Evolutionary conservation across 202 grass and related monocot species (phyloP).

Genomic region (Digitaria exilis): DNA sequence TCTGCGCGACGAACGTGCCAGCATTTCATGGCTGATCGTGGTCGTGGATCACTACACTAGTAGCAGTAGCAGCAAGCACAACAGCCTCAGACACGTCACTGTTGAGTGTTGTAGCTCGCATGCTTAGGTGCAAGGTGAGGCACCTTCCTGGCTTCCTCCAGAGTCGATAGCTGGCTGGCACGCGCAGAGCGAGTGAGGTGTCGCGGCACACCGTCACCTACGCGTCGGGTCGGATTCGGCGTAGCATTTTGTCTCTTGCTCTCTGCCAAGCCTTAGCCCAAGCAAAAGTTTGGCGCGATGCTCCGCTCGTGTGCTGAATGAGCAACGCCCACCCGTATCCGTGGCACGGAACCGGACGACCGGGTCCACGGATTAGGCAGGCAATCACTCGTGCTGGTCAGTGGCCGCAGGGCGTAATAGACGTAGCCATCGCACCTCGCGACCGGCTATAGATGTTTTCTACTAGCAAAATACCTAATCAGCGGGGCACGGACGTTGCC

Average conservation of each 20-base stretch:
- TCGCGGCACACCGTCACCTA: not conserved
- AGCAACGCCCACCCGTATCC: not conserved
- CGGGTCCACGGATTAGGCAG: conserved; percentile 38
- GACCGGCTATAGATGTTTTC: not conserved
- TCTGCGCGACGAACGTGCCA: not conserved
- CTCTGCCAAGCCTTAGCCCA: not conserved
- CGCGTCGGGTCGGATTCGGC: not conserved
- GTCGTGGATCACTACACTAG: not conserved
- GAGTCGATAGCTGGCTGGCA: conserved; percentile 13
- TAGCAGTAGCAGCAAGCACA: not conserved
- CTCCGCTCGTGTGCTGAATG: not conserved
- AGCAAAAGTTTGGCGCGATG: not conserved
- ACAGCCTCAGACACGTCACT: not conserved
- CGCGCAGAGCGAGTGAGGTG: conserved; percentile 1
- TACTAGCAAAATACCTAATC: not conserved
- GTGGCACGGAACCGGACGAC: not conserved
- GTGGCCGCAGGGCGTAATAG: not conserved
- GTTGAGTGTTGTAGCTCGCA: not conserved
- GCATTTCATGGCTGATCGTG: not conserved
- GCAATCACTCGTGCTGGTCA: conserved; percentile 24
- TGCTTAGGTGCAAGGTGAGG: not conserved
- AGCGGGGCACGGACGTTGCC: not conserved
- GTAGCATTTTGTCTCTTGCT: not conserved
- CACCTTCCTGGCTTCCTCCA: not conserved
- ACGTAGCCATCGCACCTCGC: not conserved